phyloP scores from a whole-genome alignment of 768 basidiomycete genomes.

The Pleurotus ostreatus region DNA sequence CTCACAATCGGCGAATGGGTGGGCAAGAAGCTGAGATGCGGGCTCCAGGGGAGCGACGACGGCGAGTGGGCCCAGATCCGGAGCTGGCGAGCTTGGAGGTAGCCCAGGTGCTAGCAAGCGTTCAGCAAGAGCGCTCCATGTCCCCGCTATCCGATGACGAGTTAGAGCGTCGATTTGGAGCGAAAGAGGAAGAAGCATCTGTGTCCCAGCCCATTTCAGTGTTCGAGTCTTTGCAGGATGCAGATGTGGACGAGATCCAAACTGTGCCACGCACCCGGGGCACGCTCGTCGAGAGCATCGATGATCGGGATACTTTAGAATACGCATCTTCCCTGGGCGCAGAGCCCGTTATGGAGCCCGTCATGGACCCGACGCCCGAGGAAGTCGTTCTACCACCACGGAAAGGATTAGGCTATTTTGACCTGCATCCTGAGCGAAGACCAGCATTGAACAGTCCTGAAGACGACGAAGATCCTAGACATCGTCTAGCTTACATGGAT shows the following conservation, averaged over 20 bases:
- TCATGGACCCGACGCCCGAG: slow-evolving; percentile 8
- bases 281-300: slow-evolving; percentile 18
- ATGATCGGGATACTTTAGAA: slow-evolving; percentile 22
- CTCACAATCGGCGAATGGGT: slow-evolving; percentile 43
- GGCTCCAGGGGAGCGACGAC: slow-evolving; percentile 29
- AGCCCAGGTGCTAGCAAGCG: slow-evolving; percentile 64
- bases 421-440: slow-evolving; percentile 71
- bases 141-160: slow-evolving; percentile 27
- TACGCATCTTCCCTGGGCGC: slow-evolving; percentile 15
- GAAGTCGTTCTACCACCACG: slow-evolving; percentile 22
- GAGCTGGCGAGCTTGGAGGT: slow-evolving; percentile 73
- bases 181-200: slow-evolving; percentile 15
- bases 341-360: slow-evolving; percentile 6
- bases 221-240: slow-evolving; percentile 35
- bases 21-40: slow-evolving; percentile 48
- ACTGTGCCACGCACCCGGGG: slow-evolving; percentile 36
- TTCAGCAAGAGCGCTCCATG: slow-evolving; percentile 30
- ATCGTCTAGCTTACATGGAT: slow-evolving; percentile 23
- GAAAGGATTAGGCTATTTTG: slow-evolving; percentile 67
- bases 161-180: slow-evolving; percentile 31
- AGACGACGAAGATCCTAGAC: slow-evolving; percentile 32
- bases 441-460: slow-evolving; percentile 25
- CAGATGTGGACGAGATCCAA: slow-evolving; percentile 48
- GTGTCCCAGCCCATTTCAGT: slow-evolving; percentile 12
- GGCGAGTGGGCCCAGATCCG: slow-evolving; percentile 43